These are phyloP conservation scores for Cucurbita argyrosperma DNA, from an alignment of 306 rosid genomes.

Conservation along the genomic window DNA sequence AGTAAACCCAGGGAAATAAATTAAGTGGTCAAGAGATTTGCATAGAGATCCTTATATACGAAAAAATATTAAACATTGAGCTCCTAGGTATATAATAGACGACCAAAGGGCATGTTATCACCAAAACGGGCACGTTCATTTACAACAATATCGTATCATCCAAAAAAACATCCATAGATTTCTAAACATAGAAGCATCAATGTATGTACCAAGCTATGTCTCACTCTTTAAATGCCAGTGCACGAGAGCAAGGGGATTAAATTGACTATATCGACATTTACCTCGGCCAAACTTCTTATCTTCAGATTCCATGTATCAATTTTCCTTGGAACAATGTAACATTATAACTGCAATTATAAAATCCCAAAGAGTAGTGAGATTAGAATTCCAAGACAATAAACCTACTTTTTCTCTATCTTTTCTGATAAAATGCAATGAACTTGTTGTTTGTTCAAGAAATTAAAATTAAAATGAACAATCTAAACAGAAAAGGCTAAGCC, in stretches of 20 bases:
- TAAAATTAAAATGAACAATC: background rate
- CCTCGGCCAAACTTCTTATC: conserved; percentile 7
- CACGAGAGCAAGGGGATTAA: background rate
- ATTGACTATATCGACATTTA: background rate
- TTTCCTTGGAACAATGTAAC: conserved; percentile 1
- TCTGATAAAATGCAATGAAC: background rate
- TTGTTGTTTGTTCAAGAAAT: background rate
- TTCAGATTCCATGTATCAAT: conserved; percentile 9
- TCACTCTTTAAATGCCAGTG: background rate
- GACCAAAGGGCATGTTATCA: background rate
- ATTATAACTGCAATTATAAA: background rate
- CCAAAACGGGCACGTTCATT: background rate
- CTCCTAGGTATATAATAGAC: background rate
- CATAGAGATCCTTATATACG: background rate
- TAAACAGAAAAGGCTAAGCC: background rate
- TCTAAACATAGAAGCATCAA: background rate
- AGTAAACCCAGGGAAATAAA: too few species aligned
- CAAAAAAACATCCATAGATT: background rate
- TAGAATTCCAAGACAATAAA: background rate
- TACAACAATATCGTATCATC: background rate
- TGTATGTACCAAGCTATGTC: background rate
- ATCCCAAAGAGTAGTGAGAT: background rate
- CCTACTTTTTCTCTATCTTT: background rate
- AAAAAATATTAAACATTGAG: background rate
- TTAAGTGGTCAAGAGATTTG: background rate